Evolutionary conservation across 306 rosid genomes (phyloP).

Genomic region (Lathyrus oleraceus): DNA sequence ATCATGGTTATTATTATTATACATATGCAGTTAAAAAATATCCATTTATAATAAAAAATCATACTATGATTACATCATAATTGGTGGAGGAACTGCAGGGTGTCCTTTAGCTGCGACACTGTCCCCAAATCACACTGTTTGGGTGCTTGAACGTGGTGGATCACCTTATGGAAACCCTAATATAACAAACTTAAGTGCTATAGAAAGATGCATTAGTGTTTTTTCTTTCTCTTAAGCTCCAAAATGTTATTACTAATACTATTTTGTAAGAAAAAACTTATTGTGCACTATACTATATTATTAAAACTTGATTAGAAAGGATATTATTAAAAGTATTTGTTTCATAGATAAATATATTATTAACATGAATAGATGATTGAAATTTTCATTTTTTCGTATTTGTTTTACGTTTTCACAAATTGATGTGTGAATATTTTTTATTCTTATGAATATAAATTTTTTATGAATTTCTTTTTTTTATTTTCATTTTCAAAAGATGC

Average conservation of each 20-base stretch:
- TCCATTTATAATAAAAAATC: constrained; percentile 53
- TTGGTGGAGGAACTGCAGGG: constrained; percentile 80
- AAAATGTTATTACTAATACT: not conserved
- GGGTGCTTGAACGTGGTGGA: constrained; percentile 72
- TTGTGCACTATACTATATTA: too few relatives aligned
- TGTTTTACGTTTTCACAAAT: too few relatives aligned
- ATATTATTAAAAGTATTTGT: too few relatives aligned
- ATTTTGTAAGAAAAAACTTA: too few relatives aligned
- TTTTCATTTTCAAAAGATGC: too few relatives aligned
- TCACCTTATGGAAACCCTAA: constrained; percentile 75
- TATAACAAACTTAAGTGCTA: constrained; percentile 57
- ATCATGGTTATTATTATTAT: not conserved
- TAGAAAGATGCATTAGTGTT: not conserved
- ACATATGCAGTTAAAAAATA: constrained; percentile 42
- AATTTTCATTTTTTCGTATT: too few relatives aligned
- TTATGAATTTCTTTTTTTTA: too few relatives aligned
- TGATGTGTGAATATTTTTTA: too few relatives aligned
- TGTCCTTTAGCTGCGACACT: constrained; percentile 83
- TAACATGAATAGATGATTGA: too few relatives aligned
- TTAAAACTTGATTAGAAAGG: too few relatives aligned
- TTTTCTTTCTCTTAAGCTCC: not conserved
- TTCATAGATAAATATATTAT: too few relatives aligned
- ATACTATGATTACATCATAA: constrained; percentile 68
- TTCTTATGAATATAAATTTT: too few relatives aligned
- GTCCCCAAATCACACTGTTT: constrained; percentile 58